phyloP scores from a whole-genome alignment of 139 green algal species.

The Desmodesmus armatus region DNA sequence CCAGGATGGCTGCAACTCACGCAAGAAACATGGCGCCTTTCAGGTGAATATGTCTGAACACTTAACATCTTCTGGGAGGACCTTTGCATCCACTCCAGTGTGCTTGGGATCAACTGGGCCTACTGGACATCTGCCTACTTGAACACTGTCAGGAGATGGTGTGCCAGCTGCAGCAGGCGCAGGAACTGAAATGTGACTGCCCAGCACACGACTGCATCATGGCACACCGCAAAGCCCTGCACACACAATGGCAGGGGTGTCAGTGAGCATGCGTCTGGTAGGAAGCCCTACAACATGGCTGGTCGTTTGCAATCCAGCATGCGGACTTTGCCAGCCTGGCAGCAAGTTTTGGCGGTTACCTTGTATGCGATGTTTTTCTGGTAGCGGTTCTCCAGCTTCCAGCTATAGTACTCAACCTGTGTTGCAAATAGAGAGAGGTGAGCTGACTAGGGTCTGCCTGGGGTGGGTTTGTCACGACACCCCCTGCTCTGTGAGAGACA shows the following conservation, averaged over 20 bases:
- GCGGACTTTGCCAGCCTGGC: not conserved
- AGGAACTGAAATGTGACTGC: slow-evolving; percentile 36
- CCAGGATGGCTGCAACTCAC: not conserved
- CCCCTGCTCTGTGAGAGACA: no score
- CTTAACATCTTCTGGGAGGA: not conserved
- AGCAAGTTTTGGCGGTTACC: not conserved
- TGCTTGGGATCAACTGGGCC: no score
- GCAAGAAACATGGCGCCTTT: not conserved
- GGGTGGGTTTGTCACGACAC: no score
- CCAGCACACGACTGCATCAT: slow-evolving; percentile 39
- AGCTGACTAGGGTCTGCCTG: no score
- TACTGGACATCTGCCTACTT: not conserved
- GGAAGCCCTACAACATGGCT: no score
- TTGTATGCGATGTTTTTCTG: slow-evolving; percentile 33
- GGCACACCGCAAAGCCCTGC: slow-evolving; percentile 14
- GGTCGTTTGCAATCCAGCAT: not conserved
- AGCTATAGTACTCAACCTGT: slow-evolving; percentile 27
- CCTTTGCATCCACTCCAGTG: not conserved
- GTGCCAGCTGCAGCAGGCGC: slow-evolving; percentile 39
- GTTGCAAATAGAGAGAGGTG: not conserved
- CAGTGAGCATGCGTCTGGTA: not conserved
- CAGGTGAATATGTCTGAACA: not conserved
- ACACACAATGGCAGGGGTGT: not conserved
- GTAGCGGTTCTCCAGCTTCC: slow-evolving; percentile 42
- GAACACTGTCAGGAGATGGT: slow-evolving; percentile 1